phyloP scores from a whole-genome alignment of 2,329 filamentous ascomycete genomes.

The Zymoseptoria tritici region DNA sequence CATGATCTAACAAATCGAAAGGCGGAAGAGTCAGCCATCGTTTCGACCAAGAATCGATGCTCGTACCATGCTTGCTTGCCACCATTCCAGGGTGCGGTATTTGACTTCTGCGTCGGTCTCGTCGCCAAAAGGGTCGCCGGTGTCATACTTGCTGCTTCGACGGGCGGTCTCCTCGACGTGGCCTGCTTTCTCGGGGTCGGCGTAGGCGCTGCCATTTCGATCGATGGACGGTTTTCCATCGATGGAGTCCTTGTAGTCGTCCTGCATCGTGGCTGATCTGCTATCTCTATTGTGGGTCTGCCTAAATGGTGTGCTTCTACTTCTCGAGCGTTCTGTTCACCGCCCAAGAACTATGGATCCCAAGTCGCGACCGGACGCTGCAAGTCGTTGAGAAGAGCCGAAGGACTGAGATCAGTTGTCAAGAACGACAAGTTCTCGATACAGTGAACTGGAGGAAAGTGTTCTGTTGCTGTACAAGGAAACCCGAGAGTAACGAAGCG shows the following conservation, averaged over 20 bases:
- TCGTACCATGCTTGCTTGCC: conserved; percentile 25
- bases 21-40: background rate
- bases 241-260: background rate
- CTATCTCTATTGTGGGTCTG: background rate
- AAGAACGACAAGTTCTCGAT: background rate
- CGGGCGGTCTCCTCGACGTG: background rate
- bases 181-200: background rate
- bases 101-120: conserved; percentile 34
- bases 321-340: background rate
- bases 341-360: background rate
- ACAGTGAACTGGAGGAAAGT: background rate
- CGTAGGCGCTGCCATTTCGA: background rate
- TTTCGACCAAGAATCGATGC: background rate
- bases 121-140: conserved; percentile 12
- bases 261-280: background rate
- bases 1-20: conserved; percentile 35
- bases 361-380: background rate
- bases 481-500: background rate
- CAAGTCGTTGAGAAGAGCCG: background rate
- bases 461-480: background rate
- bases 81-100: conserved; percentile 47
- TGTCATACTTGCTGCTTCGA: conserved; percentile 8
- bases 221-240: background rate
- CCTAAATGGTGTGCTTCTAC: background rate
- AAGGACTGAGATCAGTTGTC: background rate